These are phyloP conservation scores for Syzygium syzygioides DNA, from an alignment of 441 rosid species.

Conservation along the genomic window DNA sequence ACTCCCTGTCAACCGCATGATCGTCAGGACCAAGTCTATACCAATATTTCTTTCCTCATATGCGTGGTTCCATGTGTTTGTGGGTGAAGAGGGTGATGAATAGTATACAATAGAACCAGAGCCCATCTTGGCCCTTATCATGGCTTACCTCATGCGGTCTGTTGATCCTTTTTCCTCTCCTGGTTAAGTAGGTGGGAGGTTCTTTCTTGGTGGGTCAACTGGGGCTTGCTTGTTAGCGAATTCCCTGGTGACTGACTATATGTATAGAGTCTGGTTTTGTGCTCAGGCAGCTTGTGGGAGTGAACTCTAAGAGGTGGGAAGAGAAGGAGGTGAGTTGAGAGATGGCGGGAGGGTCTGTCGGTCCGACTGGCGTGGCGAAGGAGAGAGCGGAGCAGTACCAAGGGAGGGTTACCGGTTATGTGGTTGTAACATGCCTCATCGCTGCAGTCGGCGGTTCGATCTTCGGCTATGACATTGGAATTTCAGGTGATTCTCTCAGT, in stretches of 20 bases:
- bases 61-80: background rate
- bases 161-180: background rate
- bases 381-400: conserved; percentile 74
- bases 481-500: conserved; percentile 47
- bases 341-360: conserved; percentile 80
- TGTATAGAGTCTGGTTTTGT: too few relatives aligned
- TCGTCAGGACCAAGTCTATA: background rate
- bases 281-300: background rate
- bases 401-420: conserved; percentile 68
- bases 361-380: conserved; percentile 72
- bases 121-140: background rate
- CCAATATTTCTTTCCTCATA: background rate
- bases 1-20: background rate
- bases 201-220: background rate
- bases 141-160: background rate
- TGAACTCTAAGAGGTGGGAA: background rate
- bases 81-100: background rate
- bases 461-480: conserved; percentile 89
- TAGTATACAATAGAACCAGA: background rate
- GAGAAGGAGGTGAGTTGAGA: conserved; percentile 4
- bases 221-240: background rate
- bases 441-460: conserved; percentile 86
- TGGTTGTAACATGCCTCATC: conserved; percentile 52
- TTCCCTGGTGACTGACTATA: background rate
- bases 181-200: background rate